Conservation (phyloP, 208 protist genomes). For the Acanthamoeba healyi region DNA sequence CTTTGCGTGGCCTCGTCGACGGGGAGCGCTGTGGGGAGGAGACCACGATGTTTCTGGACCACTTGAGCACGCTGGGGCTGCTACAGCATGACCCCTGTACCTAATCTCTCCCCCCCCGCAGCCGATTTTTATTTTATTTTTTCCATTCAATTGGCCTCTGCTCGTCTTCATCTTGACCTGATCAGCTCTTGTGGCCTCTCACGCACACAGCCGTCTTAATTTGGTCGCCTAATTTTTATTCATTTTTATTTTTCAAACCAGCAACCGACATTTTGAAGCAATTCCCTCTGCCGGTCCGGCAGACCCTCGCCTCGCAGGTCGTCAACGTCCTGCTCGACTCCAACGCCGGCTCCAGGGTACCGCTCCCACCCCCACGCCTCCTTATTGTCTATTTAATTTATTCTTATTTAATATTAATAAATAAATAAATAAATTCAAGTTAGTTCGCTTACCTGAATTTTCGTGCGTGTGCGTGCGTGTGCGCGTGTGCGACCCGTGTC, state of each 20-base stretch:
- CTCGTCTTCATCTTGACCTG: no score
- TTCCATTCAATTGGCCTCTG: background rate
- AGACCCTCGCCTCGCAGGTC: background rate
- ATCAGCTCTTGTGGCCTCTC: no score
- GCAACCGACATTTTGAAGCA: constrained; percentile 34
- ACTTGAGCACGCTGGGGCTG: constrained; percentile 4
- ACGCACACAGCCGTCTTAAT: no score
- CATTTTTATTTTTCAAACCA: background rate
- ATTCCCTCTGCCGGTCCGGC: constrained; percentile 30
- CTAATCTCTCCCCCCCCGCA: background rate
- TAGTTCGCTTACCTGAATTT: no score
- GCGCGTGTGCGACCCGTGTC: background rate
- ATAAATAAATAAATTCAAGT: no score
- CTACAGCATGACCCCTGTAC: constrained; percentile 46
- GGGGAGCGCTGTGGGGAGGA: no score
- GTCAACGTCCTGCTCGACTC: constrained; percentile 32
- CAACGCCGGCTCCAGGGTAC: background rate
- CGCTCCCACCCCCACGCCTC: background rate
- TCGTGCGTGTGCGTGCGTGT: no score
- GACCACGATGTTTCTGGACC: constrained; percentile 62
- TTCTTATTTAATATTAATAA: no score
- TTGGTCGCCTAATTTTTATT: no score
- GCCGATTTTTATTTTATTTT: no score
- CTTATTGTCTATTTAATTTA: no score
- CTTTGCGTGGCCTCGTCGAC: no score